These are phyloP conservation scores for Creolimax fragrantissima DNA, from an alignment of 78 protist genomes.

Conservation along the genomic window DNA sequence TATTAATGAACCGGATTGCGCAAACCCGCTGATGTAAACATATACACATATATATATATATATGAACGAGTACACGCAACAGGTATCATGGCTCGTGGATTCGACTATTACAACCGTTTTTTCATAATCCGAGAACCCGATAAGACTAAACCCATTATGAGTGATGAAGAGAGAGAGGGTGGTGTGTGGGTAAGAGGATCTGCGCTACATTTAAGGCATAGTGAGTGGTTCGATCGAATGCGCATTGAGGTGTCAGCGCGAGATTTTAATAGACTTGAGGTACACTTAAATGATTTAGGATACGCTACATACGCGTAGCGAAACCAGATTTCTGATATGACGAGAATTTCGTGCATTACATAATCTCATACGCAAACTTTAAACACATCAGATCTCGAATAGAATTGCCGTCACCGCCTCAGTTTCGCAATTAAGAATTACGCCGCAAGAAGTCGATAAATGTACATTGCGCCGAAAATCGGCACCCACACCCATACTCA, in stretches of 20 bases:
- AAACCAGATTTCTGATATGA: background rate
- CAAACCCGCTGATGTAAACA: background rate
- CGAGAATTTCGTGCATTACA: background rate
- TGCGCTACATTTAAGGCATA: background rate
- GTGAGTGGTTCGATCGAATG: background rate
- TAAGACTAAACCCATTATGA: background rate
- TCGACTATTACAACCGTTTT: background rate
- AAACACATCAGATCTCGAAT: background rate
- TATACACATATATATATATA: background rate
- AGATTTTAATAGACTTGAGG: background rate
- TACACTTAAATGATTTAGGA: background rate
- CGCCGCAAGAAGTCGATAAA: background rate
- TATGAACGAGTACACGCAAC: background rate
- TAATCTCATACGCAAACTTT: background rate
- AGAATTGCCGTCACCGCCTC: background rate
- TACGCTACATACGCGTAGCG: background rate
- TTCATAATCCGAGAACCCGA: background rate
- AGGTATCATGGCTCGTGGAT: background rate
- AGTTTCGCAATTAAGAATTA: background rate
- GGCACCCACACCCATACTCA: background rate
- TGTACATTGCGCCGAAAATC: background rate
- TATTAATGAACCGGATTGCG: no score
- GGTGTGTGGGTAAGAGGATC: background rate
- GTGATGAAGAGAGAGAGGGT: background rate
- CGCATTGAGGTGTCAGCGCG: background rate